Evolutionary conservation across 2,329 filamentous ascomycete genomes (phyloP), one percentile per base, ranked within the genome.

Genomic region (Dactylonectria macrodidyma): DNA sequence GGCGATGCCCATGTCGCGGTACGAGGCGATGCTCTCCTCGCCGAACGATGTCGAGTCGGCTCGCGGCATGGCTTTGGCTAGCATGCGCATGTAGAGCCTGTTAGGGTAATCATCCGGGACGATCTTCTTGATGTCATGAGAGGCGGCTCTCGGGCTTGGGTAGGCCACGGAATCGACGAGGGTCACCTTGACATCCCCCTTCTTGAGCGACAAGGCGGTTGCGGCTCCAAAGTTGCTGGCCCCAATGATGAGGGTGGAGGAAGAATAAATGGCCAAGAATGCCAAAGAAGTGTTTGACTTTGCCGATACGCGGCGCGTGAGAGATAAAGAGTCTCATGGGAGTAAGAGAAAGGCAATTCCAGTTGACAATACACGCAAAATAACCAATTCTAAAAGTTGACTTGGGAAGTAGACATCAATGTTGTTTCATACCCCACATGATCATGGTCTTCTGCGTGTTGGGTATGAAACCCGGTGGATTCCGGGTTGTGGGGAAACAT

Each of bases 101-200:
- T 83, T 80, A 10, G 79, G 78, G 65, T 84, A 84, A 70, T 84
- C 82, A 68, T 83, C 81, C 36, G 82, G 79, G 14, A 84, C 80
- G 65, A 84, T 83, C 75, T 84, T 84, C 79, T 82, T 84, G 71
- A 83, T 77, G 68, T 84, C 82, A 41, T 89, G 88, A 11, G 82
- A 84, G n/a, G 82, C 82, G 19, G 82, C 81, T 60, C 80, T 76
- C 33, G 81, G 81, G 64, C 81, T 83, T 58, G 81, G 80, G 36
- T 74, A 80, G 14, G 69, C 65, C 2, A 78, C 75, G 14, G 79
- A 78, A 69, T 84, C 82, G 57, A 84, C 72, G 26, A 84, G 76
- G 7, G 75, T 79, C 38, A 84, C 76, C 16, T 75, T 75, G 65
- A 74, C 66, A 47, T 71, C 66, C 36, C 78, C 74, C 64, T 76